Conservation (phyloP, 108 stramenopile genomes). For the Stephanodiscus minutulus region DNA sequence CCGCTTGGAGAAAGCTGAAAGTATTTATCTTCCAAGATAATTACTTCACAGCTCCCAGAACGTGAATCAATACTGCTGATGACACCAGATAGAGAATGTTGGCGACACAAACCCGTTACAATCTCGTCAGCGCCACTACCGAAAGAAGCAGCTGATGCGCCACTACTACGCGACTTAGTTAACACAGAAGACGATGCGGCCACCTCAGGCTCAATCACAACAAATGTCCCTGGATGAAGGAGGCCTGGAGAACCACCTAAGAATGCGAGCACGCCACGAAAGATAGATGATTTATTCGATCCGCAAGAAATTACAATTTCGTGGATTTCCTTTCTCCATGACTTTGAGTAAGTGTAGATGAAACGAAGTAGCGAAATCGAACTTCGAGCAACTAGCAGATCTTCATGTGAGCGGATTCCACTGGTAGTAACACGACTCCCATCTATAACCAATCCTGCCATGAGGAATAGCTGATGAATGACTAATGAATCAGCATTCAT, state of each 20-base stretch:
- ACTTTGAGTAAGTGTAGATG: slow-evolving; percentile 42
- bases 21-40: slow-evolving; percentile 46
- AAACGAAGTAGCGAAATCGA: slow-evolving; percentile 63
- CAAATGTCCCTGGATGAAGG: slow-evolving; percentile 53
- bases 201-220: slow-evolving; percentile 66
- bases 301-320: slow-evolving; percentile 9
- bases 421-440: slow-evolving; percentile 33
- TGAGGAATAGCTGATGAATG: slow-evolving; percentile 50
- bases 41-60: slow-evolving; percentile 76
- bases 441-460: slow-evolving; percentile 48
- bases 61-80: slow-evolving; percentile 74
- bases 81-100: slow-evolving; percentile 64
- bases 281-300: slow-evolving; percentile 1
- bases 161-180: slow-evolving; percentile 16
- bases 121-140: slow-evolving; percentile 79
- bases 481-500: slow-evolving; percentile 32
- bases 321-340: slow-evolving; percentile 30
- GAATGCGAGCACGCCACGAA: slow-evolving; percentile 63
- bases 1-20: slow-evolving; percentile 6
- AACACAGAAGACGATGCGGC: slow-evolving; percentile 61
- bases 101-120: slow-evolving; percentile 69
- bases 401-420: slow-evolving; percentile 7
- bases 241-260: slow-evolving; percentile 60
- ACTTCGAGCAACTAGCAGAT: slow-evolving; percentile 13
- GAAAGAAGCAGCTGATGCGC: slow-evolving; percentile 30